These are phyloP conservation scores for Vitis cinerea DNA, from an alignment of 164 flowering plant genomes.

Conservation along the genomic window DNA sequence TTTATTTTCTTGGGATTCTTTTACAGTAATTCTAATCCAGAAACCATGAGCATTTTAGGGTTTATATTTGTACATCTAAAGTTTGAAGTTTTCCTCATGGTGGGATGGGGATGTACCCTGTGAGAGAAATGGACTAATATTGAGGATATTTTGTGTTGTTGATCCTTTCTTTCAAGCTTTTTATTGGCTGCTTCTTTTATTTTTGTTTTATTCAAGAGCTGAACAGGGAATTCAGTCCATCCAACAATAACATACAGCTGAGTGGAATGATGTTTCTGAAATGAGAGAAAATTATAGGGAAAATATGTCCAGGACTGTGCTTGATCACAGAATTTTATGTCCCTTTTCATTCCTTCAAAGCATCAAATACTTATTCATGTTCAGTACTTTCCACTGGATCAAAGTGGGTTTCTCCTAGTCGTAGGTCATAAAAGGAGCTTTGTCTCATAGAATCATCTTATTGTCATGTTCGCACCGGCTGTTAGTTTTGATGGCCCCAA, in stretches of 20 bases:
- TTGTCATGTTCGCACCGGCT: no score
- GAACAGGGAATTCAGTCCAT: conserved; percentile 15
- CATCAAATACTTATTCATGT: no score
- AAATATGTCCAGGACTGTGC: no score
- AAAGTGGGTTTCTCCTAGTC: no score
- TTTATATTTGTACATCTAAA: conserved; percentile 27
- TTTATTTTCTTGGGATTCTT: not conserved
- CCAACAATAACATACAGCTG: not conserved
- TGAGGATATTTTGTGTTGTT: conserved; percentile 4
- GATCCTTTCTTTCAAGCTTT: conserved; percentile 9
- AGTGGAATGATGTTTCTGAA: conserved; percentile 5
- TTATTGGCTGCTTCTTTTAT: not conserved
- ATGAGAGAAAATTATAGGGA: not conserved
- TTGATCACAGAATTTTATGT: not conserved
- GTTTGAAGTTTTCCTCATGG: conserved; percentile 37
- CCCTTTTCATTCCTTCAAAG: not conserved
- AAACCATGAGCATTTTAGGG: conserved; percentile 22
- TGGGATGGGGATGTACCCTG: conserved; percentile 47
- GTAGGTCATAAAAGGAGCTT: no score
- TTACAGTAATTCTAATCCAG: conserved; percentile 28
- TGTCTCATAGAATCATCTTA: no score
- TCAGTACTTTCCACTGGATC: no score
- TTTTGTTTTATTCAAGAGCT: conserved; percentile 6
- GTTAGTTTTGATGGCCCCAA: no score
- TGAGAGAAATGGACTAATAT: conserved; percentile 26